Percentiles rank a stretch among this genome's conserved stretches.
Evolutionary conservation across 352 stramenopile species (phyloP).

Genomic region (Phytophthora podocarpi): DNA sequence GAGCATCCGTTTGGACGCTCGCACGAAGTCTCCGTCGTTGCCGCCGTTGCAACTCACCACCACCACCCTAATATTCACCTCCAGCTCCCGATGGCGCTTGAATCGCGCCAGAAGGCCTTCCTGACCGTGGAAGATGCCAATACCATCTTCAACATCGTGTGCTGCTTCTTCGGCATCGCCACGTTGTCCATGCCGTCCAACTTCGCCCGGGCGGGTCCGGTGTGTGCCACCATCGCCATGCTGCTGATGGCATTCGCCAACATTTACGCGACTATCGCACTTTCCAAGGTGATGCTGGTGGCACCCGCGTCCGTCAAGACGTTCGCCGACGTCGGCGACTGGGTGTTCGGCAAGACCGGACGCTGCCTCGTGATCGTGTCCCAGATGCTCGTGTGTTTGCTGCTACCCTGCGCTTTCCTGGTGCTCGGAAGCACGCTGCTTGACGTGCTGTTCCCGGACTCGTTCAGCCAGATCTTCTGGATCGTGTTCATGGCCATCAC

Average conservation of each 20-base stretch:
- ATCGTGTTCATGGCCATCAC: constrained; percentile 35
- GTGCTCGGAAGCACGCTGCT: constrained; percentile 20
- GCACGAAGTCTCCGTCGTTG: neutral
- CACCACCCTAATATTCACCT: too few relatives aligned
- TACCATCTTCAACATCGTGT: constrained; percentile 67
- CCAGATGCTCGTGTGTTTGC: constrained; percentile 50
- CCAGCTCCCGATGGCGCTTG: constrained; percentile 11
- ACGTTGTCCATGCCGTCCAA: constrained; percentile 74
- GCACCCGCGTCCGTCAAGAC: constrained; percentile 48
- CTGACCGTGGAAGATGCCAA: constrained; percentile 72
- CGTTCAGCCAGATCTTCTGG: constrained; percentile 31
- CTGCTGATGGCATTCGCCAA: constrained; percentile 72
- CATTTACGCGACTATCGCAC: constrained; percentile 57
- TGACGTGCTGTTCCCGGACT: constrained; percentile 25
- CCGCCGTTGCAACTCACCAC: too few relatives aligned
- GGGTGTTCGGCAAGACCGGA: constrained; percentile 43
- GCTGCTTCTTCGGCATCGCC: constrained; percentile 69
- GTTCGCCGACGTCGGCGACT: constrained; percentile 51
- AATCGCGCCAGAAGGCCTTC: too few relatives aligned
- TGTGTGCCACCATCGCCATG: constrained; percentile 50
- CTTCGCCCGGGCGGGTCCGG: constrained; percentile 55
- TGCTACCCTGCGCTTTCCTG: constrained; percentile 56
- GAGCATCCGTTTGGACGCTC: constrained; percentile 14
- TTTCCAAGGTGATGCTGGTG: constrained; percentile 45
- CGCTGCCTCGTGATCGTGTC: constrained; percentile 50